These are phyloP conservation scores for Pigoraptor vietnamica DNA, from an alignment of 78 protist species.

Conservation along the genomic window DNA sequence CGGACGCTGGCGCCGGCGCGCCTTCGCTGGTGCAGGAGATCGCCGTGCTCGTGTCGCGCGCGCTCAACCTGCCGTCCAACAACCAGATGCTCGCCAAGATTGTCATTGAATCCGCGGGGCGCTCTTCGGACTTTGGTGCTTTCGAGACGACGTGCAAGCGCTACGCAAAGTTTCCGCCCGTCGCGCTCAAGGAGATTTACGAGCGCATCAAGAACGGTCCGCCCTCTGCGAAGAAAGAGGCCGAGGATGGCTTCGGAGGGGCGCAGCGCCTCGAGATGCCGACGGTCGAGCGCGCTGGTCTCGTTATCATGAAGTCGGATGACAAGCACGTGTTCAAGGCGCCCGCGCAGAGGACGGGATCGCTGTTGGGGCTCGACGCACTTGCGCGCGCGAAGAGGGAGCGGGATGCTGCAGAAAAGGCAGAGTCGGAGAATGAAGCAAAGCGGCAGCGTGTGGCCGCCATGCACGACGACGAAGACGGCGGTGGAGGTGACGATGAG, in stretches of 20 bases:
- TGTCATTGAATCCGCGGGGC: neutral
- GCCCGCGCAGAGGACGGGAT: neutral
- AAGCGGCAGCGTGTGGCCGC: neutral
- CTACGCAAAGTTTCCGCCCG: neutral
- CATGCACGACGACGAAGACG: neutral
- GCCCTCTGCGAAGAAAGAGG: neutral
- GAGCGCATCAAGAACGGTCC: neutral
- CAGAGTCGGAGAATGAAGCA: neutral
- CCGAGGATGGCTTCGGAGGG: neutral
- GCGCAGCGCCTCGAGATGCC: neutral
- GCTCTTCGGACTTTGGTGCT: neutral
- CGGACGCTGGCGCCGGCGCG: neutral
- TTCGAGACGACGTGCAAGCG: neutral
- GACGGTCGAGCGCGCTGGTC: neutral
- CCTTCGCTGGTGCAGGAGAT: neutral
- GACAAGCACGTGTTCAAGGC: neutral
- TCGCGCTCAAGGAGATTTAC: neutral
- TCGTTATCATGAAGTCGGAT: neutral
- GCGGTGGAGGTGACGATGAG: neutral
- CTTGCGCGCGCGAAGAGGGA: constrained; percentile 14
- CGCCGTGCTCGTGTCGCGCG: neutral
- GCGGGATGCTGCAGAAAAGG: neutral
- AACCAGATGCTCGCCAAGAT: neutral
- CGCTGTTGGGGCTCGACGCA: constrained; percentile 13
- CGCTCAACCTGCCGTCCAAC: neutral